These are phyloP conservation scores for Podaxis mareebaensis DNA, from an alignment of 768 basidiomycete species.

Conservation along the genomic window DNA sequence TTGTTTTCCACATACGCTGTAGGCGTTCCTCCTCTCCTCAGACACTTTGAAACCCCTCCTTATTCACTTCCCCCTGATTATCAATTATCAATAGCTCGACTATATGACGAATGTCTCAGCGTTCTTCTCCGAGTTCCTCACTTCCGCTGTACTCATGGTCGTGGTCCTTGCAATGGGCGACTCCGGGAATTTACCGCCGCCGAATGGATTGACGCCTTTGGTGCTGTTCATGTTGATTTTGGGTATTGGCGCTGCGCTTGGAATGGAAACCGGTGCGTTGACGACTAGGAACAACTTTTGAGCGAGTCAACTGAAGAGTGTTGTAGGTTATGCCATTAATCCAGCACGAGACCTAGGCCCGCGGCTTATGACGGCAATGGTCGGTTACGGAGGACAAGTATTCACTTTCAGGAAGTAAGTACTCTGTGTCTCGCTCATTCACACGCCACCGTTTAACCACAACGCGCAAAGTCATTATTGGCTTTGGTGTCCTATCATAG, in stretches of 20 bases:
- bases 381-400: slow-evolving; percentile 63
- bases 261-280: slow-evolving; percentile 55
- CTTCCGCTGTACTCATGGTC: slow-evolving; percentile 53
- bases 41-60: neutral
- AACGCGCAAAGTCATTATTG: slow-evolving; percentile 57
- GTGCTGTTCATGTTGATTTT: slow-evolving; percentile 56
- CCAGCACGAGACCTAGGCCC: slow-evolving; percentile 77
- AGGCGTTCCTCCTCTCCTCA: slow-evolving; percentile 21
- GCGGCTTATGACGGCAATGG: slow-evolving; percentile 68
- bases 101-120: slow-evolving; percentile 41
- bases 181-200: slow-evolving; percentile 47
- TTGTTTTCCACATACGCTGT: slow-evolving; percentile 67
- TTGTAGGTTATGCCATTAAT: slow-evolving; percentile 58
- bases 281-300: slow-evolving; percentile 9
- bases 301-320: neutral
- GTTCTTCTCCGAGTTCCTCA: slow-evolving; percentile 55
- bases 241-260: slow-evolving; percentile 59
- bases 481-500: slow-evolving; percentile 69
- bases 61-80: neutral
- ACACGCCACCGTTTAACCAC: slow-evolving; percentile 15
- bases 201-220: slow-evolving; percentile 53
- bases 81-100: slow-evolving; percentile 26
- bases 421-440: neutral
- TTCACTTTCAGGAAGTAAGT: slow-evolving; percentile 45
- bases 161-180: slow-evolving; percentile 56